Percentiles rank a stretch among this genome's conserved stretches.
Evolutionary conservation across 83 land plant species (phyloP).

Genomic region (Thuja plicata): DNA sequence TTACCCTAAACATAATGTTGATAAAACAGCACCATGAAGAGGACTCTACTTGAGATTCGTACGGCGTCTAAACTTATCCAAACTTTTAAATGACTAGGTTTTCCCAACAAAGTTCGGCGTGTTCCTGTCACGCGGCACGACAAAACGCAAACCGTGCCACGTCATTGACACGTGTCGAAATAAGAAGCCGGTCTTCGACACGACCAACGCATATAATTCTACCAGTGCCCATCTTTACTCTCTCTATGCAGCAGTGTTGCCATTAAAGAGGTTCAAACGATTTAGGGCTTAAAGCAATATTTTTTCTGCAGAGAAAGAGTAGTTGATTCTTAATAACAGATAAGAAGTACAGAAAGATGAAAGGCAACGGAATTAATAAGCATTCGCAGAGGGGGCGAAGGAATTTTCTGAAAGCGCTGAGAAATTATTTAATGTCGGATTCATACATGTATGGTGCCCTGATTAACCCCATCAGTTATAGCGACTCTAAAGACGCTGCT

Average conservation of each 20-base stretch:
- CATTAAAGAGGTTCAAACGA: neutral
- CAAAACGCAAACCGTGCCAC: neutral
- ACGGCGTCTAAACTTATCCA: neutral
- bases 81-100: neutral
- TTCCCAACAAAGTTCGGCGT: neutral
- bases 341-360: neutral
- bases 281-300: neutral
- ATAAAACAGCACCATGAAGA: too few species aligned
- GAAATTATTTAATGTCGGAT: neutral
- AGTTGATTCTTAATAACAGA: neutral
- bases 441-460: constrained; percentile 9
- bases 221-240: too few species aligned
- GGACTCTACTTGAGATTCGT: too few species aligned
- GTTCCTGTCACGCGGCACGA: neutral
- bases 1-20: too few species aligned
- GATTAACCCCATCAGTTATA: constrained; percentile 1
- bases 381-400: neutral
- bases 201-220: neutral
- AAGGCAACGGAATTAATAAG: neutral
- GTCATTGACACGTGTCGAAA: neutral
- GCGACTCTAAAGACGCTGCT: neutral
- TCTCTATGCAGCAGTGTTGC: neutral
- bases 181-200: neutral
- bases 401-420: neutral
- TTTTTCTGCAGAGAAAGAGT: neutral